Percentiles rank a stretch among this genome's conserved stretches.
Conservation (phyloP, 1,284 basidiomycete species). For the Laetiporus sulphureus region DNA sequence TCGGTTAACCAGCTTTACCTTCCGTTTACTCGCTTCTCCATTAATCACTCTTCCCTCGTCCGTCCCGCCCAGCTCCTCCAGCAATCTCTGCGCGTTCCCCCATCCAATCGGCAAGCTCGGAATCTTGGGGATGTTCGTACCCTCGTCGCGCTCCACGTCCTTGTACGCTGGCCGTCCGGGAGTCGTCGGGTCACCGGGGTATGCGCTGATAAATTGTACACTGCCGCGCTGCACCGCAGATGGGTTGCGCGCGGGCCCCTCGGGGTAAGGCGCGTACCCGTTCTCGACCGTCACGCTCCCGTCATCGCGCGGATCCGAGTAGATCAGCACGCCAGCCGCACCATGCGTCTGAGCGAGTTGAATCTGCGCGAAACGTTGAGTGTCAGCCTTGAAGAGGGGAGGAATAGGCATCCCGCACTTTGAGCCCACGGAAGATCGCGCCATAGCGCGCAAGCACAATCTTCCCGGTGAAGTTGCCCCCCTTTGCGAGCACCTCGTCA, state of each 20-base stretch:
- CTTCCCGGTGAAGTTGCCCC: slow-evolving; percentile 72
- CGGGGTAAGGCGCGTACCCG: slow-evolving; percentile 72
- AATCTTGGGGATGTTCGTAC: slow-evolving; percentile 71
- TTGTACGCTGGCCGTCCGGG: slow-evolving; percentile 86
- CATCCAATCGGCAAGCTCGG: slow-evolving; percentile 78
- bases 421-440: slow-evolving; percentile 75
- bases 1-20: slow-evolving; percentile 56
- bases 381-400: neutral
- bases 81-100: slow-evolving; percentile 56
- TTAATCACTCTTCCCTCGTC: slow-evolving; percentile 33
- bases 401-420: slow-evolving; percentile 36
- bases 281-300: slow-evolving; percentile 77
- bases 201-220: slow-evolving; percentile 76
- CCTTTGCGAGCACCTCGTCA: slow-evolving; percentile 33
- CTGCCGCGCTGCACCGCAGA: slow-evolving; percentile 83
- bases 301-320: slow-evolving; percentile 87
- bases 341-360: slow-evolving; percentile 82
- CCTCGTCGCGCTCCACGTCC: slow-evolving; percentile 67
- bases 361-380: slow-evolving; percentile 36
- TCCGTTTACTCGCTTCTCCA: slow-evolving; percentile 41
- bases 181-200: slow-evolving; percentile 84
- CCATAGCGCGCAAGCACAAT: slow-evolving; percentile 88
- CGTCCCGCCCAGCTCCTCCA: slow-evolving; percentile 44
- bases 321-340: slow-evolving; percentile 72
- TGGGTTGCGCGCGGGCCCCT: slow-evolving; percentile 84